phyloP scores from a whole-genome alignment of 2,329 filamentous ascomycete species.

The Curvularia verruculosa region DNA sequence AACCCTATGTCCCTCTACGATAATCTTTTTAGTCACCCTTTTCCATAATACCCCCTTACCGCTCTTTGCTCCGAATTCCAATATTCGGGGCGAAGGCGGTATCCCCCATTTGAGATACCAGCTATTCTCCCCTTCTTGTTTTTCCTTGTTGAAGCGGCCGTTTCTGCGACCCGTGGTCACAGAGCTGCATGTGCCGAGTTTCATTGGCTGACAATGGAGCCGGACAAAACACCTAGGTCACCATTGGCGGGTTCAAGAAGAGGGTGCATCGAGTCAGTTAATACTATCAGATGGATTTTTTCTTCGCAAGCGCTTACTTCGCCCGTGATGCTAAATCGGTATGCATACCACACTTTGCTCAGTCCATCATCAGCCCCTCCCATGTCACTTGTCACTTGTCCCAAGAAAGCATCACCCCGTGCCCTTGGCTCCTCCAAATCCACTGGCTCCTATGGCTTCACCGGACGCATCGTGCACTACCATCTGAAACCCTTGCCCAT shows the following conservation, averaged over 20 bases:
- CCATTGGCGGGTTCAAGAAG: slow-evolving; percentile 16
- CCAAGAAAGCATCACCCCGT: not conserved
- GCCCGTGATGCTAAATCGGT: slow-evolving; percentile 6
- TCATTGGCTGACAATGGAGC: slow-evolving; percentile 14
- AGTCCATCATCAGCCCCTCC: not conserved
- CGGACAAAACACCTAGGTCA: slow-evolving; percentile 6
- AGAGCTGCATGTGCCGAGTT: slow-evolving; percentile 12
- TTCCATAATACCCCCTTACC: slow-evolving; percentile 21
- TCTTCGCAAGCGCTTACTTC: slow-evolving; percentile 19
- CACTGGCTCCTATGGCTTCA: not conserved
- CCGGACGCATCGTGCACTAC: not conserved
- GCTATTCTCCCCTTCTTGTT: slow-evolving; percentile 5
- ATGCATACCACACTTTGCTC: not conserved
- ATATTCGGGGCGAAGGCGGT: not conserved
- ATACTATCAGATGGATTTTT: slow-evolving; percentile 15
- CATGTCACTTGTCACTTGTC: not conserved
- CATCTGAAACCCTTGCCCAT: not conserved
- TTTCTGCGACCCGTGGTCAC: slow-evolving; percentile 18
- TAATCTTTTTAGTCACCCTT: slow-evolving; percentile 3
- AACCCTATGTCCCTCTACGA: slow-evolving; percentile 5
- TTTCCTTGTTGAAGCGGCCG: slow-evolving; percentile 10
- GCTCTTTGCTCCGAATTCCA: slow-evolving; percentile 7
- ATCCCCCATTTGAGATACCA: slow-evolving; percentile 18
- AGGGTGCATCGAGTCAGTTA: slow-evolving; percentile 13
- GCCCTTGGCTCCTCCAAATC: too few species aligned